Base-by-base conservation (phyloP, 805 yeast genomes). In the Saccharomyces eubayanus region DNA sequence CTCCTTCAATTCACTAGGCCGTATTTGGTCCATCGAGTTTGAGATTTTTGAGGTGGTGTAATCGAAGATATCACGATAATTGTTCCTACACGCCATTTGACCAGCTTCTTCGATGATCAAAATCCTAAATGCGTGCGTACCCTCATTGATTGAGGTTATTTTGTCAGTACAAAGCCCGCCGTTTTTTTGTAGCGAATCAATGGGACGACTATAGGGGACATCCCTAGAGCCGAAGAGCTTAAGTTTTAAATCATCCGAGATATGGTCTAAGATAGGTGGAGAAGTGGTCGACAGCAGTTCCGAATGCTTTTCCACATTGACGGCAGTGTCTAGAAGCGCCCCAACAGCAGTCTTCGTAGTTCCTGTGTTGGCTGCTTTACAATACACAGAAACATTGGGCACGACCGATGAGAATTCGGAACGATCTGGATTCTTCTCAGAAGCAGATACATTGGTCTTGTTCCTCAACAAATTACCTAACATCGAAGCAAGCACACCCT, bases 91-190 rank as follows among this genome's bases (percentile, higher is more conserved):
- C 46, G 70, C 65, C 45, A 71, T 57, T 31, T 68, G 72, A 3
- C 74, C 75, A 4, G 72, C 68, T 50, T 72, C 77, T 51, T 71
- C 72, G 0, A 72, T 68, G 1, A 74, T 57, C 2, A 74, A 27
- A 14, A 74, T 51, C 48, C 77, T 61, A 52, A 67, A 73, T 3
- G 61, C 62, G 48, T 60, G 56, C 9, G 57, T 30, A 1, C 53
- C 45, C 16, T 49, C 49, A 45, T 52, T 47, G 2, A 46, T 30
- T 1, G 43, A 50, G 27, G 43, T 36, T 4, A 36, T 6, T 16
- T 36, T 36, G 8, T 36, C 43, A 16, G 24, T 16, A 10, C 21
- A 8, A 6, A 36, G 24, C 3, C 21, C 43, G 3, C 43, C 43
- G 11, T 36, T 36, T 16, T 36, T 16, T 16, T 36, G 43, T 3